A percentile compares a stretch with the other conserved stretches of the same genome.
These are phyloP conservation scores for Cladosporium sp. DNA, from an alignment of 2,329 filamentous ascomycete genomes.

Conservation along the genomic window DNA sequence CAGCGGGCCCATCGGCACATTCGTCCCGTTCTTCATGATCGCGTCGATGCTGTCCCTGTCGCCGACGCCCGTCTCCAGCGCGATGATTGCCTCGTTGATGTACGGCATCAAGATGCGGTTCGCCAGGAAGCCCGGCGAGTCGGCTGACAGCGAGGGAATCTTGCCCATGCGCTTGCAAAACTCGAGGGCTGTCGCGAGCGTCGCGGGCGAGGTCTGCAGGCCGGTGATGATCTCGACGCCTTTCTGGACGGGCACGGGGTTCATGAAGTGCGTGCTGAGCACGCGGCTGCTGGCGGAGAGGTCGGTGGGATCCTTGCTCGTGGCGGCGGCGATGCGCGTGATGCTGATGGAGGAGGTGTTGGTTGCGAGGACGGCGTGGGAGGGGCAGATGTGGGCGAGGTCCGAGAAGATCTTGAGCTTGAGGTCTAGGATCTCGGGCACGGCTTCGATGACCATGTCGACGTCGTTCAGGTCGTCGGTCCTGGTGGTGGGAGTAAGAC, in stretches of 20 bases:
- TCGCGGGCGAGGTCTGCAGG: conserved; percentile 79
- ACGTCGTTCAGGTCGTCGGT: conserved; percentile 73
- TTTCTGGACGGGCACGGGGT: conserved; percentile 93
- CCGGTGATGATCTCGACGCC: conserved; percentile 96
- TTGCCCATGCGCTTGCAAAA: conserved; percentile 94
- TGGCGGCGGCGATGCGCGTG: conserved; percentile 83
- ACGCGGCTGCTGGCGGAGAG: conserved; percentile 79
- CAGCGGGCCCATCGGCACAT: conserved; percentile 95
- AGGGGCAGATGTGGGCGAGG: conserved; percentile 72
- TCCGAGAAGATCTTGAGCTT: conserved; percentile 83
- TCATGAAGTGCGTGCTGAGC: conserved; percentile 98
- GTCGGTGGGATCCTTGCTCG: conserved; percentile 72
- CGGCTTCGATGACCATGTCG: conserved; percentile 96
- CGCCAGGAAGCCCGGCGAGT: conserved; percentile 88
- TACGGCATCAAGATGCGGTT: conserved; percentile 99
- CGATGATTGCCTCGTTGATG: conserved; percentile 96
- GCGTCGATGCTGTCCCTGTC: conserved; percentile 85
- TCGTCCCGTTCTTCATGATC: conserved; percentile 99
- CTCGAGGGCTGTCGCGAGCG: conserved; percentile 72
- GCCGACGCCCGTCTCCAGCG: conserved; percentile 87
- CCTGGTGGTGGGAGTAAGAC: conserved; percentile 63
- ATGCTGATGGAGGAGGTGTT: conserved; percentile 99
- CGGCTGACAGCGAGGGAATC: conserved; percentile 76
- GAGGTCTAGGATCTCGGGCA: conserved; percentile 72
- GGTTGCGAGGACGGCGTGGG: conserved; percentile 85